Base-by-base conservation (phyloP, 352 stramenopile species). In the Peronospora tabacina region DNA sequence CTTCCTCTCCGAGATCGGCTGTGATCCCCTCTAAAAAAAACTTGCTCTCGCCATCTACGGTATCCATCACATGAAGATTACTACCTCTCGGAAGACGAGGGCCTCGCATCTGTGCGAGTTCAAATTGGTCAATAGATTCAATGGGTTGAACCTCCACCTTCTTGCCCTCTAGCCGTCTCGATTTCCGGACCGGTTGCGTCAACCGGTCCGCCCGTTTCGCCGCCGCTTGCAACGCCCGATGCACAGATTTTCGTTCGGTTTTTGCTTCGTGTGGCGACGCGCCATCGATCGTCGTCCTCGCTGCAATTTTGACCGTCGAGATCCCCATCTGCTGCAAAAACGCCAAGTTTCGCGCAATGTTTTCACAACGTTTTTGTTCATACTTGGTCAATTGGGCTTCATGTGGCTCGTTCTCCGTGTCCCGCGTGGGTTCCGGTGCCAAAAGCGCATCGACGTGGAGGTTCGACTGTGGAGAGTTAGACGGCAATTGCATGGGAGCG, bases 281-380 rank as follows among this genome's bases (percentile, higher is more conserved):
- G 13, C 58, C 44, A 3, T 44, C 43, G 5, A 81, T 44, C 0
- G 72, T 61, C 5, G 76, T 90, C 10, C 79, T 66, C 2, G 79
- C 79, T 2, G 65, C 61, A 16, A 86, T 85, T 54, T 83, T 87
- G 6, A 75, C 75, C 15, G 75, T 88, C 6, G 76, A 84, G 19
- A 93, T 72, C 9, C 82, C 82, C 70, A 94, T 89, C 35, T 76
- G 71, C 44, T 72, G 66, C 80, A 94, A 89, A 50, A 91, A 88
- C 20, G 84, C 70, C 44, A 90, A 44, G 52, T 94, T 91, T 24
- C 82, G 78, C 65, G 84, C 64, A 44, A 94, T 91, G 52, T 94
- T 94, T 32, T 79, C 82, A 7, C 78, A 67, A 0, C 82, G 78
- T 58, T 85, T 86, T 57, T 74, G 73, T 61, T 94, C 82, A 43